These are phyloP conservation scores for Middelhovenomyces tepae DNA, from an alignment of 805 yeast species.

Conservation along the genomic window DNA sequence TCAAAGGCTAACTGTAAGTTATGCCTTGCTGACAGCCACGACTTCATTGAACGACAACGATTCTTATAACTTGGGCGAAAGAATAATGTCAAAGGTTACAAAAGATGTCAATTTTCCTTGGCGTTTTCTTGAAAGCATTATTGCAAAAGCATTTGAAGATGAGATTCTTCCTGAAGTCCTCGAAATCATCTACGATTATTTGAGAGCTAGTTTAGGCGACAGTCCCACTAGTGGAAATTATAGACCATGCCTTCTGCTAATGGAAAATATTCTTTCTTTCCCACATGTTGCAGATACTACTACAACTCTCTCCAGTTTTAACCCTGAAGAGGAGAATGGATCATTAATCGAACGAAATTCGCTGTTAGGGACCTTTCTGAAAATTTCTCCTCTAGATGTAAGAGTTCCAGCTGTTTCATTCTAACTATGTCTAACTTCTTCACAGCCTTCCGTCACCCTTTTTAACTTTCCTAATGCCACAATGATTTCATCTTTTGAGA, in stretches of 20 bases:
- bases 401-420: too few relatives aligned
- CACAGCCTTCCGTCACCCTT: slow-evolving; percentile 14
- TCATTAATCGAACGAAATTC: slow-evolving; percentile 51
- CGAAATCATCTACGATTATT: slow-evolving; percentile 35
- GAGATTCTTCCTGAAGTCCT: slow-evolving; percentile 55
- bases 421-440: too few relatives aligned
- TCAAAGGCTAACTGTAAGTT: slow-evolving; percentile 38
- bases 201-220: slow-evolving; percentile 23
- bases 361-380: slow-evolving; percentile 66
- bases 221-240: slow-evolving; percentile 41
- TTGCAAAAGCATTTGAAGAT: slow-evolving; percentile 54
- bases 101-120: slow-evolving; percentile 18
- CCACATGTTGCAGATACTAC: slow-evolving; percentile 56
- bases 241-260: slow-evolving; percentile 38
- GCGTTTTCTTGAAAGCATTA: slow-evolving; percentile 48
- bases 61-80: slow-evolving; percentile 10
- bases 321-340: slow-evolving; percentile 39
- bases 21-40: slow-evolving; percentile 29
- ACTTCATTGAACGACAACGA: slow-evolving; percentile 12
- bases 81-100: slow-evolving; percentile 9
- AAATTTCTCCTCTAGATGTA: slow-evolving; percentile 61
- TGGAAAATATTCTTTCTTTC: slow-evolving; percentile 47
- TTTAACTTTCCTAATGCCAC: slow-evolving; percentile 18
- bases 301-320: slow-evolving; percentile 48
- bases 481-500: slow-evolving; percentile 9